Evolutionary conservation across 305 asterid genomes (phyloP).

Genomic region (Ajuga reptans): DNA sequence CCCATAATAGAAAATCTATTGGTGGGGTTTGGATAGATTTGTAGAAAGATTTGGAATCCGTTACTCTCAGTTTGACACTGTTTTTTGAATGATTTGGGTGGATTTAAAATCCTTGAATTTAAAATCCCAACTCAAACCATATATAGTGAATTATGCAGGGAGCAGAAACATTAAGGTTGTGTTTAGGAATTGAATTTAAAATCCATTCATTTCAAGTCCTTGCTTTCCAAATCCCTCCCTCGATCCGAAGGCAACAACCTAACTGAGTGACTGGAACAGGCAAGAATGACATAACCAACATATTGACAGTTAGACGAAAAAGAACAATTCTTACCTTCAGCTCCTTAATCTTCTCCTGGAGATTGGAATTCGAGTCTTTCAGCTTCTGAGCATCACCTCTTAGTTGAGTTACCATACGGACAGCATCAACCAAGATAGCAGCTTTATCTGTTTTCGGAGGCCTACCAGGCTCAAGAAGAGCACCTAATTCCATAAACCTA

Average conservation of each 20-base stretch:
- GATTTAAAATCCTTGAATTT: not conserved
- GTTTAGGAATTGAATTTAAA: not conserved
- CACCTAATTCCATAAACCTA: constrained; percentile 78
- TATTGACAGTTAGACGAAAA: not conserved
- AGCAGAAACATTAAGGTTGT: not conserved
- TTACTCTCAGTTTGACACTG: not conserved
- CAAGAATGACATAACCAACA: not conserved
- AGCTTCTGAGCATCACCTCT: constrained; percentile 75
- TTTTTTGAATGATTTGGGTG: not conserved
- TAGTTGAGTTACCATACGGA: constrained; percentile 76
- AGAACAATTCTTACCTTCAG: constrained; percentile 53
- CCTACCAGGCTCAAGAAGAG: constrained; percentile 89
- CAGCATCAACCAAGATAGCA: constrained; percentile 79
- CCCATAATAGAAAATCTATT: not conserved
- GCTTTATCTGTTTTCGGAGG: constrained; percentile 89
- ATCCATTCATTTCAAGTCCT: not conserved
- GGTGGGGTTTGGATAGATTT: not conserved
- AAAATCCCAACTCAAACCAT: not conserved
- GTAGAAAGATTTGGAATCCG: not conserved
- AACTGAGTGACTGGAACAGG: not conserved
- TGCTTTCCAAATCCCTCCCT: too few relatives aligned
- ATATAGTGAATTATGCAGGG: not conserved
- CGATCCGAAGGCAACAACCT: too few relatives aligned
- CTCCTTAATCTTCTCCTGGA: constrained; percentile 83
- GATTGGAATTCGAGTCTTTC: constrained; percentile 65